Base-by-base conservation (phyloP, 129 eudicot genomes). In the Flaveria linearis region DNA sequence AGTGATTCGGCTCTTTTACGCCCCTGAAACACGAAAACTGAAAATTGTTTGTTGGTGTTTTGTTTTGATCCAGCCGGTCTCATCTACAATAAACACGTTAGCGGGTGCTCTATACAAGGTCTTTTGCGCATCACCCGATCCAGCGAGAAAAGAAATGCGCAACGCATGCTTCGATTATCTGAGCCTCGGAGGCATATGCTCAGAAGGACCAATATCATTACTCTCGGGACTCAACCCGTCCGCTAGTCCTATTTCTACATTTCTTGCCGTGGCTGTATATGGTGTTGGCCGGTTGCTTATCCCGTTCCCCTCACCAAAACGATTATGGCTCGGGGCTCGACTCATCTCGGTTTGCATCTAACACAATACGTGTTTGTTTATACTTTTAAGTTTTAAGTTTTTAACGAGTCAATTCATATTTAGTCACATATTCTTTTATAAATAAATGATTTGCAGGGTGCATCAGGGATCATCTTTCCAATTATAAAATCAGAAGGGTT, bases 401-500 rank as follows among this genome's bases (percentile, higher is more conserved):
- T 58, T 15, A 25, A 10, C 18, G 14, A 25, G 33, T 9, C 14
- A 15, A 15, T 14, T 60, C 17, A 30, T 63, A 62, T 61, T 0
- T 56, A 2, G 30, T 26, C 50, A 7, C 28, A 46, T n/a, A 7
- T 4, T 62, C 17, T 9, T 13, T 28, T 13, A 28, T 6, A 63
- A 63, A 63, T 28, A 63, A 28, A 14, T 15, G 20, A 14, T 36
- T 57, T 64, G 64, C 77, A 89, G 96, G 81, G 96, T 82, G 96
- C 96, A 66, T 85, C 90, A 14, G 92, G 85, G 51, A 86, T 88
- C 17, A 86, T 88, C 17, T 83, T 88, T 75, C 93, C 93, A 0
- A 87, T 89, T 8, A 85, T 89, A 52, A 83, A 74, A 70, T 81
- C 89, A 0, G 96, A 89, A 71, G 92, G 11, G 82, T 89, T 30